Evolutionary conservation across 495 filamentous ascomycete species (phyloP), one percentile per base, ranked within the genome.

Genomic region (Penicillium longicatenatum): DNA sequence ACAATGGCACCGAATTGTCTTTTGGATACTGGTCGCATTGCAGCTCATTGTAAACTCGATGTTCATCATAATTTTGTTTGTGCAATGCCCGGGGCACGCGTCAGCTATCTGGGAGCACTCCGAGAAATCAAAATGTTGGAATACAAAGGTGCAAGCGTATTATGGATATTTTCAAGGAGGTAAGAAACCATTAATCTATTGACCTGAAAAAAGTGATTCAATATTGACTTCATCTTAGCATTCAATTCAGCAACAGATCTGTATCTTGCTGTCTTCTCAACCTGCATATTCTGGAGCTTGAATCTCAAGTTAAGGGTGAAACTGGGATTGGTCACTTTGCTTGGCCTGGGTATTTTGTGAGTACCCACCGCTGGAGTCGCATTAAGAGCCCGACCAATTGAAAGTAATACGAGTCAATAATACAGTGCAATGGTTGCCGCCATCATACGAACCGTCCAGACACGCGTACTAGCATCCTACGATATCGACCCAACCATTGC

Each of bases 231-330:
- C 9, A 3, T 30, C 12, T 51, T 45, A 78, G 77, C 69, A 4
- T 77, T 77, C 62, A 79, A 77, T 22, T 70, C 73, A 4, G 57
- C 72, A n/a, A 67, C 72, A 12, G 80, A 83, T 50, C 62, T 82
- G 1, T 79, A 77, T 30, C 73, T 83, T 30, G 79, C 80, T n/a
- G 55, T 73, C 0, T 80, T 80, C 52, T 78, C 81, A 8, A 70
- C 71, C 4, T 62, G 67, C 21, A 69, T 80, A 21, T 76, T 82
- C 48, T 81, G 69, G 68, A 68, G 62, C 39, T 52, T 83, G 46
- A 75, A 81, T 44, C 55, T 83, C 29, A 62, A 70, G 4, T 21
- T 69, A 12, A 69, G 65, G 33, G 72, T 80, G 50, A 83, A 82
- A 64, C 35, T 81, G 4, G 75, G 75, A n/a, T 60, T 83, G 41